phyloP scores from a whole-genome alignment of 768 basidiomycete genomes.

The Boletus huronensis region DNA sequence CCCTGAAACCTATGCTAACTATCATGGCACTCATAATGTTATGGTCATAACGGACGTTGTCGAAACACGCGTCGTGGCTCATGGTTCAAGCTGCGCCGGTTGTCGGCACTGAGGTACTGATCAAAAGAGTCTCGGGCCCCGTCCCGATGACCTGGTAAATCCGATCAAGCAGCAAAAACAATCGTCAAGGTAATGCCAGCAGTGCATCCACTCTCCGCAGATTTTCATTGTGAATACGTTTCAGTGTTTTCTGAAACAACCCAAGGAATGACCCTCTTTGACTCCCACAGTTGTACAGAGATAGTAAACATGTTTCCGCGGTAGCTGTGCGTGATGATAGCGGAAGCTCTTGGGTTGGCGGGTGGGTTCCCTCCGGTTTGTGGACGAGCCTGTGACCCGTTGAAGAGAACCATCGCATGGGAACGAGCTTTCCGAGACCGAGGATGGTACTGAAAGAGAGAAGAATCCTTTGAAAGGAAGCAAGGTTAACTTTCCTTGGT shows the following conservation, averaged over 20 bases:
- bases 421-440: not conserved
- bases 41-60: no score
- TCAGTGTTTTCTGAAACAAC: not conserved
- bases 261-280: not conserved
- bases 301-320: not conserved
- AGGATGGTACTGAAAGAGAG: not conserved
- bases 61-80: not conserved
- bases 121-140: not conserved
- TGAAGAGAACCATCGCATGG: not conserved
- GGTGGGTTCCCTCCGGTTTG: not conserved
- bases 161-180: not conserved
- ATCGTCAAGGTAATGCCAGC: not conserved
- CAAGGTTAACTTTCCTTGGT: not conserved
- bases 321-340: not conserved
- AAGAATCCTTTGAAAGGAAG: not conserved
- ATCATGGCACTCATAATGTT: not conserved
- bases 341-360: not conserved
- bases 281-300: not conserved
- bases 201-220: not conserved
- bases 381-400: not conserved
- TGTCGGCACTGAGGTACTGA: not conserved
- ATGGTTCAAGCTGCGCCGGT: no score
- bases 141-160: not conserved
- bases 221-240: not conserved
- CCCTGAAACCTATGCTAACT: not conserved